These are phyloP conservation scores for Yamadazyma sp. DNA, from an alignment of 1,139 yeast genomes.

Conservation along the genomic window DNA sequence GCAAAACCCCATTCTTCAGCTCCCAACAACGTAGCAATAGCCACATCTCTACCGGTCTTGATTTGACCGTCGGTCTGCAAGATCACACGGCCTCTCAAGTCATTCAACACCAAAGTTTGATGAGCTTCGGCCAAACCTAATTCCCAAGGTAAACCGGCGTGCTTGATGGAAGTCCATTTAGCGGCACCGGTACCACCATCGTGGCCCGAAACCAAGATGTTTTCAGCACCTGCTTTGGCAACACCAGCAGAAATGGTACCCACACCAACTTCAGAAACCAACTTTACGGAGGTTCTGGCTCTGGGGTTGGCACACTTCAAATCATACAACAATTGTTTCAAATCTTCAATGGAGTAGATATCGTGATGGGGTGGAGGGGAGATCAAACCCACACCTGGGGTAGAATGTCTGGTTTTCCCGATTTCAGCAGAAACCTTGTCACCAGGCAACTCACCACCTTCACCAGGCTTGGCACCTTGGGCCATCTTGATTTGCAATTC, in stretches of 20 bases:
- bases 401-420: conserved; percentile 95
- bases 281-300: conserved; percentile 93
- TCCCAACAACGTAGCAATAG: conserved; percentile 92
- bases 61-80: conserved; percentile 98
- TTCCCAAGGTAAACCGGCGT: conserved; percentile 99
- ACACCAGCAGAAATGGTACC: conserved; percentile 99
- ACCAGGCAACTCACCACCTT: conserved; percentile 98
- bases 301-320: conserved; percentile 96
- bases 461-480: conserved; percentile 99
- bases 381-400: conserved; percentile 94
- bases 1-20: conserved; percentile 99
- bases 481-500: conserved; percentile 98
- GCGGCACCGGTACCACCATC: conserved; percentile 99
- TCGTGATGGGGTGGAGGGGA: conserved; percentile 99
- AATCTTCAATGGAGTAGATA: conserved; percentile 95
- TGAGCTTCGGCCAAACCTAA: conserved; percentile 97
- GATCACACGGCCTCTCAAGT: conserved; percentile 89
- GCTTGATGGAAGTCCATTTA: conserved; percentile 93
- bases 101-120: conserved; percentile 93
- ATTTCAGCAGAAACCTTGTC: conserved; percentile 85
- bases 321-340: conserved; percentile 94
- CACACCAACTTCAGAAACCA: conserved; percentile 97
- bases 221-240: conserved; percentile 98
- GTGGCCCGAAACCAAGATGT: conserved; percentile 92
- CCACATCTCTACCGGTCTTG: conserved; percentile 94